Evolutionary conservation across 2,329 filamentous ascomycete genomes (phyloP).

Genomic region (Apiospora kogelbergensis): DNA sequence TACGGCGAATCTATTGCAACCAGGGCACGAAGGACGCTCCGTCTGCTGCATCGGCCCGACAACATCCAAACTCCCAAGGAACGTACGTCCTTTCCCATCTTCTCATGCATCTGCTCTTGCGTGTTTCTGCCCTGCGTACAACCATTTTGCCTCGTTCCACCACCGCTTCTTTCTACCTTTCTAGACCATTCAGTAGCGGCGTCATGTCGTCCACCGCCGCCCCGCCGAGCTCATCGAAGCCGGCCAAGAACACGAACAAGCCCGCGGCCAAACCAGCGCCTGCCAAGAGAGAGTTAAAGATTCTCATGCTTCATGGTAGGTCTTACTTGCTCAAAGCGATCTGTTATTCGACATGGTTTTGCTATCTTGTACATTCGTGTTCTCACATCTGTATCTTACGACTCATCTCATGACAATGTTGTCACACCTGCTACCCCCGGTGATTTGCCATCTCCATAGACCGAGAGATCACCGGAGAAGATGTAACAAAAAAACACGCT

Average conservation of each 20-base stretch:
- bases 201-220: conserved; percentile 4
- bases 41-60: background rate
- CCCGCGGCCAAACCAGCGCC: conserved; percentile 29
- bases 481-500: background rate
- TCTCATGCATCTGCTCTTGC: background rate
- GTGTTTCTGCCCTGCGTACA: background rate
- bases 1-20: background rate
- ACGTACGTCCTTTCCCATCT: too few relatives aligned
- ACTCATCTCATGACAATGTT: background rate
- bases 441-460: too few relatives aligned
- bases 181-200: background rate
- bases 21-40: background rate
- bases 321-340: background rate
- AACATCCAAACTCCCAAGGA: background rate
- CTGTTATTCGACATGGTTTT: too few relatives aligned
- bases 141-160: background rate
- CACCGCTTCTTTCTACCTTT: background rate
- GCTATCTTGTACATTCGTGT: background rate
- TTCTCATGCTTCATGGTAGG: conserved; percentile 75
- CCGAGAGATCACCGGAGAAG: too few relatives aligned
- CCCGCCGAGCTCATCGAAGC: background rate
- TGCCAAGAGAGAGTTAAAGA: conserved; percentile 56
- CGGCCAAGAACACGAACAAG: conserved; percentile 4
- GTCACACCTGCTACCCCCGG: background rate
- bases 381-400: too few relatives aligned